These are phyloP conservation scores for Meira miltonrushii DNA, from an alignment of 1,284 basidiomycete species.

Conservation along the genomic window DNA sequence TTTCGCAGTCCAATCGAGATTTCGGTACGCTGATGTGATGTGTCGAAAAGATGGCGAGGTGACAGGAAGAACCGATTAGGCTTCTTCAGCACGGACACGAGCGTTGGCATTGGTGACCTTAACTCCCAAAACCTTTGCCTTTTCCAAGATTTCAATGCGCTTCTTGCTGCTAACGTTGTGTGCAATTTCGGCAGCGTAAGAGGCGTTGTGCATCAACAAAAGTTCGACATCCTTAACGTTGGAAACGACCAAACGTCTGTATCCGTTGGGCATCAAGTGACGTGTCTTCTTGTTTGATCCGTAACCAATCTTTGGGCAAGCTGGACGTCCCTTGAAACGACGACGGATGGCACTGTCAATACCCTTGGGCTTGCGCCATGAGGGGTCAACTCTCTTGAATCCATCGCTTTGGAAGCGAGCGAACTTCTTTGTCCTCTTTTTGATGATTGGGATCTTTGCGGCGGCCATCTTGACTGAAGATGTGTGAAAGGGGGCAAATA, in stretches of 20 bases:
- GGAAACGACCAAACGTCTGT: constrained; percentile 50
- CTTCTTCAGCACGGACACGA: constrained; percentile 93
- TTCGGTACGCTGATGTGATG: too few relatives aligned
- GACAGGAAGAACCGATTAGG: constrained; percentile 25
- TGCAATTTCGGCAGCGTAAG: constrained; percentile 91
- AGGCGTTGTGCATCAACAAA: constrained; percentile 73
- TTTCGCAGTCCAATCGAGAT: too few relatives aligned
- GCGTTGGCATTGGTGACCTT: constrained; percentile 89
- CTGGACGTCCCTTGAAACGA: constrained; percentile 46
- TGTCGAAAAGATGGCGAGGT: too few relatives aligned
- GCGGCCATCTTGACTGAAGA: constrained; percentile 11
- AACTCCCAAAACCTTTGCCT: constrained; percentile 58
- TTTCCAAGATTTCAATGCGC: constrained; percentile 84
- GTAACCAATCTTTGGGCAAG: constrained; percentile 53
- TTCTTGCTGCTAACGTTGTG: constrained; percentile 96
- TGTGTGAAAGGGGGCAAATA: neutral
- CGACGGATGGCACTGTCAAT: constrained; percentile 50
- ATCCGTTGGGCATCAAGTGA: constrained; percentile 52
- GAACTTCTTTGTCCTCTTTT: constrained; percentile 52
- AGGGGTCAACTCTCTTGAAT: constrained; percentile 48
- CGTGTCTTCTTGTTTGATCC: constrained; percentile 54
- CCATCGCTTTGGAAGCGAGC: constrained; percentile 52
- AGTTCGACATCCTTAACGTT: constrained; percentile 51
- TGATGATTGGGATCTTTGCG: constrained; percentile 52
- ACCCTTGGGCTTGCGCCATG: constrained; percentile 52